phyloP scores from a whole-genome alignment of 495 filamentous ascomycete species.

The Podospora pseudopauciseta region DNA sequence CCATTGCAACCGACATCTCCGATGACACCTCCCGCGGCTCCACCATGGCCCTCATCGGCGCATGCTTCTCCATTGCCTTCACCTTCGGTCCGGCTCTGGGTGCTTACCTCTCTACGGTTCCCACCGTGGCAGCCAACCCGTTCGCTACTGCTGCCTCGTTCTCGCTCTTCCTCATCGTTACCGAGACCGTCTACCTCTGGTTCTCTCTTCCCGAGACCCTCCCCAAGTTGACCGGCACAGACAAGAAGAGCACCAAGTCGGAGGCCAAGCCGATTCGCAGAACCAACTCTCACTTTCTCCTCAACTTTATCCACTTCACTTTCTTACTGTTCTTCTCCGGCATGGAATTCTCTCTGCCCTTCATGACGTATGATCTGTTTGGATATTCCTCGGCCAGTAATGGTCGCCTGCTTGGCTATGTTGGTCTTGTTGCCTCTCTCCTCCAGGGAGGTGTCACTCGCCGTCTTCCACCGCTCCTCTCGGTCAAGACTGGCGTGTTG shows the following conservation, averaged over 20 bases:
- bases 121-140: constrained; percentile 78
- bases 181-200: constrained; percentile 89
- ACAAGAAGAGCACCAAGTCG: constrained; percentile 27
- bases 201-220: constrained; percentile 84
- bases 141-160: constrained; percentile 89
- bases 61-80: constrained; percentile 95
- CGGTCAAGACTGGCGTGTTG: constrained; percentile 73
- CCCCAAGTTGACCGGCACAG: constrained; percentile 41
- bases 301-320: constrained; percentile 81
- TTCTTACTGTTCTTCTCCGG: constrained; percentile 97
- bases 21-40: constrained; percentile 74
- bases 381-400: constrained; percentile 71
- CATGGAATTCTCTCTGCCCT: constrained; percentile 93
- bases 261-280: constrained; percentile 36
- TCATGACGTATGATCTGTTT: constrained; percentile 95
- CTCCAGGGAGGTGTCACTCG: constrained; percentile 85
- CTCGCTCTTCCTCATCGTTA: constrained; percentile 72
- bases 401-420: constrained; percentile 84
- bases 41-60: constrained; percentile 94
- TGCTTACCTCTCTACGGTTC: constrained; percentile 71
- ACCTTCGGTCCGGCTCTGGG: constrained; percentile 92
- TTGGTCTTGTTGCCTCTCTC: constrained; percentile 86
- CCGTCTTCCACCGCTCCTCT: constrained; percentile 70
- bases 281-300: constrained; percentile 76
- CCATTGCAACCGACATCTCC: constrained; percentile 94